Conservation (phyloP, 208 protist species). For the Crithidia mellificae region DNA sequence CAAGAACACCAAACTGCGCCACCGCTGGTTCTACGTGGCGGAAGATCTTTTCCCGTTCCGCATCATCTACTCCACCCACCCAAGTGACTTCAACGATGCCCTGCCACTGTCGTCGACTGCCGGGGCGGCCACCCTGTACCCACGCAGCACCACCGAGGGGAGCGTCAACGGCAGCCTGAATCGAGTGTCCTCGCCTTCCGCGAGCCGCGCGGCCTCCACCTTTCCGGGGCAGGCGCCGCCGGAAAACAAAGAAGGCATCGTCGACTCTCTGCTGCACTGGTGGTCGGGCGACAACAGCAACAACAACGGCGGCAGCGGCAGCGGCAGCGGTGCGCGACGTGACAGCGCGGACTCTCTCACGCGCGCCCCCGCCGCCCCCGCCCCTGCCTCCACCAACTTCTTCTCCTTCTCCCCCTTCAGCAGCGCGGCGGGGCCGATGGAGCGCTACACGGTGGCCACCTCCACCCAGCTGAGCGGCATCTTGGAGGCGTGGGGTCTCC, state of each 20-base stretch:
- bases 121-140: neutral
- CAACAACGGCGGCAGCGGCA: neutral
- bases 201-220: no score
- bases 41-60: slow-evolving; percentile 36
- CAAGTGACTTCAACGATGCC: slow-evolving; percentile 39
- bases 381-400: slow-evolving; percentile 2
- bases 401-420: slow-evolving; percentile 12
- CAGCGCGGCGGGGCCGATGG: neutral
- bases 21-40: slow-evolving; percentile 23
- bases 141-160: neutral
- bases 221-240: no score
- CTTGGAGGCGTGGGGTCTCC: slow-evolving; percentile 16
- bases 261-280: slow-evolving; percentile 4
- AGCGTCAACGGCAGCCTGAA: neutral
- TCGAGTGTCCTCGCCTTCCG: no score
- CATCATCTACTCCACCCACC: slow-evolving; percentile 47
- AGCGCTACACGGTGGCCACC: slow-evolving; percentile 19
- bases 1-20: slow-evolving; percentile 39
- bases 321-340: neutral
- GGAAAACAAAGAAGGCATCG: no score
- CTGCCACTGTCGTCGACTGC: neutral
- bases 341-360: no score
- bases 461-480: slow-evolving; percentile 7
- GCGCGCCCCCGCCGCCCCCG: neutral
- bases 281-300: neutral